phyloP scores from a whole-genome alignment of 306 rosid species.

The Pyrus communis region DNA sequence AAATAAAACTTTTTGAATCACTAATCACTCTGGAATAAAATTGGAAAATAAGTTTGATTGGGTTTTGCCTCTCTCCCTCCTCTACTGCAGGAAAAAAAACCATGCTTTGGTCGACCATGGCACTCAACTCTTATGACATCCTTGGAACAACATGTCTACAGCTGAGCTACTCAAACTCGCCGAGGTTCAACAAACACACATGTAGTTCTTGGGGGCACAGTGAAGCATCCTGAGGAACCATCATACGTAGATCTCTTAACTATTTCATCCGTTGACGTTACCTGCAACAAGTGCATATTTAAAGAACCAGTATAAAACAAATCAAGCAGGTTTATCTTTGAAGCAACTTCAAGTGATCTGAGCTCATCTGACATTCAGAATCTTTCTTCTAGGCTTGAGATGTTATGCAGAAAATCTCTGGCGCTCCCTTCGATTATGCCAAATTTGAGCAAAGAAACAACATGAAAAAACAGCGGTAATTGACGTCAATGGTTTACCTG shows the following conservation, averaged over 20 bases:
- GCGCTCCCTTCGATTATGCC: neutral
- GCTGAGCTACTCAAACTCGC: conserved; percentile 14
- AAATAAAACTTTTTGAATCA: too few relatives aligned
- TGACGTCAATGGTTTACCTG: conserved; percentile 42
- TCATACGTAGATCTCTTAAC: conserved; percentile 63
- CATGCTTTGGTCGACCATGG: neutral
- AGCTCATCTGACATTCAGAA: neutral
- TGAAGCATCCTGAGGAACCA: conserved; percentile 55
- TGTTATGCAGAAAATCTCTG: too few relatives aligned
- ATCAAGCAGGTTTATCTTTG: neutral
- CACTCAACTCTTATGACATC: neutral
- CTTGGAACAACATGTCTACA: neutral
- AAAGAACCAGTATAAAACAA: neutral
- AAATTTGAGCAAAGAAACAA: neutral
- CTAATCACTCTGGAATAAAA: too few relatives aligned
- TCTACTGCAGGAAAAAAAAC: neutral
- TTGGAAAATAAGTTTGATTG: too few relatives aligned
- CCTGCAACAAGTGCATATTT: conserved; percentile 31
- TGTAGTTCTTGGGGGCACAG: conserved; percentile 60
- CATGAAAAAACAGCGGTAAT: neutral
- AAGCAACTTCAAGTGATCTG: neutral
- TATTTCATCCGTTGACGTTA: conserved; percentile 44
- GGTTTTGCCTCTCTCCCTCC: neutral
- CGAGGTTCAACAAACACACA: conserved; percentile 76
- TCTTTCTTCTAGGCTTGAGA: neutral